These are phyloP conservation scores for Lyophyllum semitale DNA, from an alignment of 768 basidiomycete species.

Conservation along the genomic window DNA sequence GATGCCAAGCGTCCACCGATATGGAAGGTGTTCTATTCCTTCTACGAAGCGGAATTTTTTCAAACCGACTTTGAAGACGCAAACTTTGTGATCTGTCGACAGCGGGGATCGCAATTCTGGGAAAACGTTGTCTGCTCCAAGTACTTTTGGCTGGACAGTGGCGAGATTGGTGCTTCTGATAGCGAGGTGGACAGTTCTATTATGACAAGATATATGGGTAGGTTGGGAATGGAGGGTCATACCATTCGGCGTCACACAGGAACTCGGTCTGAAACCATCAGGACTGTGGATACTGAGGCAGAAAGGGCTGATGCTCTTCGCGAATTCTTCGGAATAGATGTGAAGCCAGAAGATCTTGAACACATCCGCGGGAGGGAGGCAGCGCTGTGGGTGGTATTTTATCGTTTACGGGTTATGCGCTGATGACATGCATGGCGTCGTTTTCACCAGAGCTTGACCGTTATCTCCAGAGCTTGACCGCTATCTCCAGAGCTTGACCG, in stretches of 20 bases:
- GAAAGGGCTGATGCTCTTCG: slow-evolving; percentile 8
- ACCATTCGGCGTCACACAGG: slow-evolving; percentile 11
- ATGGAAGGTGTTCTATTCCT: slow-evolving; percentile 13
- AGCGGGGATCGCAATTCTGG: slow-evolving; percentile 5
- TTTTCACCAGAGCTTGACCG: no score
- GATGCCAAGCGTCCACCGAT: not conserved
- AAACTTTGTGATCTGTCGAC: slow-evolving; percentile 7
- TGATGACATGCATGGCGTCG: no score
- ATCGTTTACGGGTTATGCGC: not conserved
- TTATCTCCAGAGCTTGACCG: no score
- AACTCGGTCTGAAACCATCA: slow-evolving; percentile 1
- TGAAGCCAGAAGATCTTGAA: slow-evolving; percentile 3
- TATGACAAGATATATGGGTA: slow-evolving; percentile 1
- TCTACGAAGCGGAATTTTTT: slow-evolving; percentile 10
- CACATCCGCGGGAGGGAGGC: slow-evolving; percentile 32
- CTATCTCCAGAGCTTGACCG: no score
- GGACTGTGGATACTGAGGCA: slow-evolving; percentile 4
- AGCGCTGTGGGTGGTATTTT: slow-evolving; percentile 47
- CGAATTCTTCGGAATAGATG: slow-evolving; percentile 12
- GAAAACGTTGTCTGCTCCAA: slow-evolving; percentile 11
- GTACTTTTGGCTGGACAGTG: slow-evolving; percentile 7
- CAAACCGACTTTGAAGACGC: slow-evolving; percentile 10
- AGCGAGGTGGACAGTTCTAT: not conserved
- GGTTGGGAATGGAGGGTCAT: slow-evolving; percentile 9
- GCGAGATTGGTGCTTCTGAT: not conserved